Conservation (phyloP, 2,329 filamentous ascomycete species). For the Neospermospora avenae region DNA sequence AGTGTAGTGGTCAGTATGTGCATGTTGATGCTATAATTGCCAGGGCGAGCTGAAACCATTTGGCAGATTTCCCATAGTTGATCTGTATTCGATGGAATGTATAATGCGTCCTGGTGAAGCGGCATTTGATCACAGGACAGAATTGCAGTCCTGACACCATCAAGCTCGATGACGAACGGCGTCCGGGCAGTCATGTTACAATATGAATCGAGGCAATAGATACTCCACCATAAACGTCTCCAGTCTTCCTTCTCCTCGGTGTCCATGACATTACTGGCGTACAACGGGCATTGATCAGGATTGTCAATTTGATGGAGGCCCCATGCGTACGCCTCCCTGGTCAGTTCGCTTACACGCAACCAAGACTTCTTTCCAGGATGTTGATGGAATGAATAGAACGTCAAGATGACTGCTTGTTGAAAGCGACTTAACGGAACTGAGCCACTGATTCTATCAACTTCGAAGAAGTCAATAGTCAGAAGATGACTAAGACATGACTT, state of each 20-base stretch:
- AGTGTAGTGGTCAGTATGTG: slow-evolving; percentile 33
- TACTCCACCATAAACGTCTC: slow-evolving; percentile 38
- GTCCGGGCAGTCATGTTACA: slow-evolving; percentile 35
- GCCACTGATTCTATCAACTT: slow-evolving; percentile 13
- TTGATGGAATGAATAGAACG: slow-evolving; percentile 39
- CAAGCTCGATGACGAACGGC: slow-evolving; percentile 32
- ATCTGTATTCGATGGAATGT: slow-evolving; percentile 11
- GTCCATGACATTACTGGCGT: slow-evolving; percentile 25
- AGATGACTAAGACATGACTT: slow-evolving; percentile 28
- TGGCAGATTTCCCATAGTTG: slow-evolving; percentile 17
- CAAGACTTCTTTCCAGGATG: slow-evolving; percentile 36
- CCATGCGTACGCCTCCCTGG: slow-evolving; percentile 36
- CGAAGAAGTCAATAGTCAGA: slow-evolving; percentile 14
- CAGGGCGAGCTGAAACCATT: slow-evolving; percentile 21
- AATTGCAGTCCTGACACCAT: slow-evolving; percentile 30
- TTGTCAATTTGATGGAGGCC: slow-evolving; percentile 38
- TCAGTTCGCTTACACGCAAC: slow-evolving; percentile 35
- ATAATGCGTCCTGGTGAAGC: slow-evolving; percentile 7
- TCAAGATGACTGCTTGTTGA: slow-evolving; percentile 36
- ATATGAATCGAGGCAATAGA: slow-evolving; percentile 38
- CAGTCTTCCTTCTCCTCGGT: slow-evolving; percentile 38
- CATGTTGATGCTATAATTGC: slow-evolving; percentile 28
- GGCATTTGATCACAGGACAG: too few relatives aligned
- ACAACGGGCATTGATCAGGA: slow-evolving; percentile 27
- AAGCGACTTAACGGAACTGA: slow-evolving; percentile 30